A percentile compares a stretch with the other conserved stretches of the same genome.
These are phyloP conservation scores for Castanea crenata DNA, from an alignment of 306 rosid genomes.

Conservation along the genomic window DNA sequence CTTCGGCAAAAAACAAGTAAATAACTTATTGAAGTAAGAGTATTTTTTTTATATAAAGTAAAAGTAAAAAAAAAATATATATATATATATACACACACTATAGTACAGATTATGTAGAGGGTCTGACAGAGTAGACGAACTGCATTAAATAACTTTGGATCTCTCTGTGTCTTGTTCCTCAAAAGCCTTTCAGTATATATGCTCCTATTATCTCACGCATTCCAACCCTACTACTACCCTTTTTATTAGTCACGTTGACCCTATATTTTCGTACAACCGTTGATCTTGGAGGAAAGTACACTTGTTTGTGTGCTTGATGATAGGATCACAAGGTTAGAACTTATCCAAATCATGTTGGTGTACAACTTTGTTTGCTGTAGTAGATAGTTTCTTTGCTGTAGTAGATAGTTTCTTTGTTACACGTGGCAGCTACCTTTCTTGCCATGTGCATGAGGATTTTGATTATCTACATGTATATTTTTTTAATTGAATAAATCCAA, in stretches of 20 bases:
- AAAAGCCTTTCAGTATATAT: slow-evolving; percentile 14
- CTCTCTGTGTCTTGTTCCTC: slow-evolving; percentile 27
- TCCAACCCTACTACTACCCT: slow-evolving; percentile 15
- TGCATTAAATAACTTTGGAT: slow-evolving; percentile 41
- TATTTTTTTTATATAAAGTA: no score
- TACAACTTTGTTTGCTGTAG: not conserved
- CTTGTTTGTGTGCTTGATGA: not conserved
- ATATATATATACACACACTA: no score
- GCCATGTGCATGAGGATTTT: no score
- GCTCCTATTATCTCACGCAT: slow-evolving; percentile 34
- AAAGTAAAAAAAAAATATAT: not conserved
- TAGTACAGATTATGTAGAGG: no score
- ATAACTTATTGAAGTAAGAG: not conserved
- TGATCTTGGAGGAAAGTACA: not conserved
- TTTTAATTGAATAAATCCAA: no score
- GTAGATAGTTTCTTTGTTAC: not conserved
- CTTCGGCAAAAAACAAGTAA: not conserved
- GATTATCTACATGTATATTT: no score
- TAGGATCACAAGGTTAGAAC: not conserved
- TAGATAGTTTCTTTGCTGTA: not conserved
- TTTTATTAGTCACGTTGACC: slow-evolving; percentile 33
- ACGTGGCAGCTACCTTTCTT: not conserved
- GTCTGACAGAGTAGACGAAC: slow-evolving; percentile 21
- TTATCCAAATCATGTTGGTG: not conserved
- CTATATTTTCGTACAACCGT: slow-evolving; percentile 4